Percentiles rank a stretch among this genome's conserved stretches.
These are phyloP conservation scores for Agastache rugosa DNA, from an alignment of 257 asterid genomes.

Conservation along the genomic window DNA sequence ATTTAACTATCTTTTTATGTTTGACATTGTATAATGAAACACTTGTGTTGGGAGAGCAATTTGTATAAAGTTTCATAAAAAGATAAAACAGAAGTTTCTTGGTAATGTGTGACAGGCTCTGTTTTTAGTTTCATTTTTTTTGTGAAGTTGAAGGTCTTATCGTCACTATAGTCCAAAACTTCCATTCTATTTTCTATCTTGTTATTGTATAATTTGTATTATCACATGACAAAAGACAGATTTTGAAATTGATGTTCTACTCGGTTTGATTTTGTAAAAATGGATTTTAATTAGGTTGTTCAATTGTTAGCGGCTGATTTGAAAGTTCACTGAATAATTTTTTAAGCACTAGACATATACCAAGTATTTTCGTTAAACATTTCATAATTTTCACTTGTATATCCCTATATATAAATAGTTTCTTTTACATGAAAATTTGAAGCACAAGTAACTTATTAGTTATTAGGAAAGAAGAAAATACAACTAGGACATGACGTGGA, in stretches of 20 bases:
- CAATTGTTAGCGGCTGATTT: neutral
- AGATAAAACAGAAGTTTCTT: constrained; percentile 85
- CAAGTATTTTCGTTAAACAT: too few species aligned
- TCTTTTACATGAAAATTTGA: too few species aligned
- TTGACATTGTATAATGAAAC: constrained; percentile 55
- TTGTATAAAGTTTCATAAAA: constrained; percentile 48
- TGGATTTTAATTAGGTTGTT: neutral
- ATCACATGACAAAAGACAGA: constrained; percentile 23
- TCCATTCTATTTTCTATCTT: constrained; percentile 2
- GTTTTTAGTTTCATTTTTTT: neutral
- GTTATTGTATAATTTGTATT: neutral
- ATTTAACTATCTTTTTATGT: constrained; percentile 35
- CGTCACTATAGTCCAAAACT: constrained; percentile 41
- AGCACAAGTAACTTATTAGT: too few species aligned
- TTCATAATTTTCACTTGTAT: too few species aligned
- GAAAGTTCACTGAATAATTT: neutral
- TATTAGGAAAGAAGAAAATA: too few species aligned
- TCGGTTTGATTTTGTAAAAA: neutral
- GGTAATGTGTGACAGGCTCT: constrained; percentile 36
- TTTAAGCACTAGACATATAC: neutral
- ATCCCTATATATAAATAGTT: too few species aligned
- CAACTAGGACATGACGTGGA: too few species aligned
- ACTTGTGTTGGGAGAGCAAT: constrained; percentile 30
- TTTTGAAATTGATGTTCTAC: constrained; percentile 19
- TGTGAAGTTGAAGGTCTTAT: constrained; percentile 11